Evolutionary conservation across 2,329 filamentous ascomycete genomes (phyloP).

Genomic region (Monilinia fructigena): DNA sequence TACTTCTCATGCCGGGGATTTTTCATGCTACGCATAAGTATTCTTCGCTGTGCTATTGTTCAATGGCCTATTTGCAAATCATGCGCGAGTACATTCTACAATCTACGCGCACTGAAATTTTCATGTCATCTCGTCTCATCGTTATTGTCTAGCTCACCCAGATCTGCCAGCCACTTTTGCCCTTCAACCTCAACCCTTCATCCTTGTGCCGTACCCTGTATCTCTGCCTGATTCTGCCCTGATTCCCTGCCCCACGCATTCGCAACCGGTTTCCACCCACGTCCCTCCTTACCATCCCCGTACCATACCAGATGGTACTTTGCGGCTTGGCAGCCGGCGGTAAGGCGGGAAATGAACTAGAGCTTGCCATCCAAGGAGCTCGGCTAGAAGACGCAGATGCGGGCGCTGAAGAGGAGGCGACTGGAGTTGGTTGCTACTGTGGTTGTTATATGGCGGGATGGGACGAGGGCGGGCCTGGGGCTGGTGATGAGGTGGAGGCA

Average conservation of each 20-base stretch:
- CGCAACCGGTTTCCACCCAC: slow-evolving; percentile 38
- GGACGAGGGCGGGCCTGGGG: slow-evolving; percentile 37
- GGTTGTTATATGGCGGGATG: slow-evolving; percentile 37
- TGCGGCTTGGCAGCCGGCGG: slow-evolving; percentile 71
- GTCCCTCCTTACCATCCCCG: slow-evolving; percentile 55
- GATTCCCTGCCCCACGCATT: slow-evolving; percentile 35
- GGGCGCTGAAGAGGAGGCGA: slow-evolving; percentile 37
- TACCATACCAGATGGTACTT: slow-evolving; percentile 62
- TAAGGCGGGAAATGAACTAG: slow-evolving; percentile 77
- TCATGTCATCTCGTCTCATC: background rate
- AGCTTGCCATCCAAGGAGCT: slow-evolving; percentile 26
- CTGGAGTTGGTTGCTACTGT: slow-evolving; percentile 40
- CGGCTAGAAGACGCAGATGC: slow-evolving; percentile 29
- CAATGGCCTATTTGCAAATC: no score
- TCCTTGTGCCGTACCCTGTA: no score
- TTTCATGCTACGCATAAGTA: no score
- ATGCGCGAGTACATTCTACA: background rate
- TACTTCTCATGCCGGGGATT: background rate
- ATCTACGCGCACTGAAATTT: no score
- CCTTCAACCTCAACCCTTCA: no score
- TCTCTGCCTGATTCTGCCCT: no score
- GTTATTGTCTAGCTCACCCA: background rate
- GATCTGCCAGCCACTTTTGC: no score
- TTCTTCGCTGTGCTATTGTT: background rate
- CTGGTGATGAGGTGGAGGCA: slow-evolving; percentile 17